Percentiles rank a stretch among this genome's conserved stretches.
Conservation (phyloP, 495 filamentous ascomycete genomes). For the Recurvomyces mirabilis region DNA sequence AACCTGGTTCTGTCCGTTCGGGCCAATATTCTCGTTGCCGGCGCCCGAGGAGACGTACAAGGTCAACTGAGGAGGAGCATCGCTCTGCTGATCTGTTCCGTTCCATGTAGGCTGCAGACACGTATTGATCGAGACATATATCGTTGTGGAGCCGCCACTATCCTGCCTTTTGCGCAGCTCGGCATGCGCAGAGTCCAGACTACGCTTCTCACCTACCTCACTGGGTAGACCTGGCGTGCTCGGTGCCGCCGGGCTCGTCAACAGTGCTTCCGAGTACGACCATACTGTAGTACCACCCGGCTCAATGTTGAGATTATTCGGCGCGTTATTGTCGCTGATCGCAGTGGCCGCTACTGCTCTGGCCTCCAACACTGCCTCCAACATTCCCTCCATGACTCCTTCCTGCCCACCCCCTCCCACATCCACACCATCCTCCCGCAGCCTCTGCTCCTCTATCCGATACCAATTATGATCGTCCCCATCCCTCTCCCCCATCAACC, state of each 20-base stretch:
- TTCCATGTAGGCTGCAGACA: conserved; percentile 58
- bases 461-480: conserved; percentile 39
- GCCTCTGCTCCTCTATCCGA: conserved; percentile 26
- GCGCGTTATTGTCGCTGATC: conserved; percentile 52
- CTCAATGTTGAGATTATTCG: conserved; percentile 41
- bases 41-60: conserved; percentile 63
- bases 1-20: conserved; percentile 37
- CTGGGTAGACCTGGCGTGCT: conserved; percentile 31
- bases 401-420: no score
- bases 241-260: conserved; percentile 31
- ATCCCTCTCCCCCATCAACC: conserved; percentile 23
- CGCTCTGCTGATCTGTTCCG: conserved; percentile 14
- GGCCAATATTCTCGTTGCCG: conserved; percentile 57
- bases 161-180: conserved; percentile 12
- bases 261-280: conserved; percentile 38
- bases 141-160: conserved; percentile 32
- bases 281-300: conserved; percentile 49
- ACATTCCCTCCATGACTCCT: no score
- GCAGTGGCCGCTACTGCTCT: conserved; percentile 17
- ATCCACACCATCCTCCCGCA: conserved; percentile 23
- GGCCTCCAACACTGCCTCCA: conserved; percentile 14
- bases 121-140: conserved; percentile 73
- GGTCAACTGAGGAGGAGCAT: conserved; percentile 54
- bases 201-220: conserved; percentile 6
- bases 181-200: conserved; percentile 2